Evolutionary conservation across 2,329 filamentous ascomycete species (phyloP).

Genomic region (Lasiodiplodia theobromae): DNA sequence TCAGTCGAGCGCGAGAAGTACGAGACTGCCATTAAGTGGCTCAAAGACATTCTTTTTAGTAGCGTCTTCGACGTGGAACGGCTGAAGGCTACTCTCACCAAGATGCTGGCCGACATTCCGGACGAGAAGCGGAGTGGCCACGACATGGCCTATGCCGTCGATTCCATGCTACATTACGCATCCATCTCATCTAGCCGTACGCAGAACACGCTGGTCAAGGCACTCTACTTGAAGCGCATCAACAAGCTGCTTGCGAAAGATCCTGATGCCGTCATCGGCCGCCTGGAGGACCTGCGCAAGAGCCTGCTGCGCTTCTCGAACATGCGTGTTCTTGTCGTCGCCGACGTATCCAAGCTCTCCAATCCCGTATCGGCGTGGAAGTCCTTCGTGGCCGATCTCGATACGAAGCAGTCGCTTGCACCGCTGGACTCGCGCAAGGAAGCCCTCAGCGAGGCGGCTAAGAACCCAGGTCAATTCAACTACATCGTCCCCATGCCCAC

Average conservation of each 20-base stretch:
- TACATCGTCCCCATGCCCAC: slow-evolving; percentile 90
- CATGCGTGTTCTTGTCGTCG: slow-evolving; percentile 83
- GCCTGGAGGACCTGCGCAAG: slow-evolving; percentile 78
- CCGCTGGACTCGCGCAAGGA: slow-evolving; percentile 74
- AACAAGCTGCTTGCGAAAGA: slow-evolving; percentile 81
- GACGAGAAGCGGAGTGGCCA: slow-evolving; percentile 88
- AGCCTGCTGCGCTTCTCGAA: slow-evolving; percentile 84
- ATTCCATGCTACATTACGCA: slow-evolving; percentile 82
- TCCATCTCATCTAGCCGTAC: slow-evolving; percentile 78
- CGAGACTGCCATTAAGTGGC: slow-evolving; percentile 79
- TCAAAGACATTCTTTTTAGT: slow-evolving; percentile 85
- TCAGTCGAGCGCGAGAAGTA: slow-evolving; percentile 91
- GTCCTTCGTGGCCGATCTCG: slow-evolving; percentile 62
- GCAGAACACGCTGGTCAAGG: slow-evolving; percentile 82
- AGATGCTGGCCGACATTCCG: slow-evolving; percentile 89
- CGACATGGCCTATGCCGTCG: slow-evolving; percentile 66
- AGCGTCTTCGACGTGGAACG: slow-evolving; percentile 80
- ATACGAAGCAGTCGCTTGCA: slow-evolving; percentile 63
- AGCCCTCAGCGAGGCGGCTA: slow-evolving; percentile 78
- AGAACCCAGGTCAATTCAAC: slow-evolving; percentile 74
- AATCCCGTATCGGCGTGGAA: slow-evolving; percentile 84
- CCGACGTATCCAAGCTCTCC: slow-evolving; percentile 76
- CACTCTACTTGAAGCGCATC: slow-evolving; percentile 84
- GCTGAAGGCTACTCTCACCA: slow-evolving; percentile 70
- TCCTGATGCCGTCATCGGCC: slow-evolving; percentile 75